Base-by-base conservation (phyloP, 371 early-diverging fungal genomes). In the Syncephalastrum sp. region DNA sequence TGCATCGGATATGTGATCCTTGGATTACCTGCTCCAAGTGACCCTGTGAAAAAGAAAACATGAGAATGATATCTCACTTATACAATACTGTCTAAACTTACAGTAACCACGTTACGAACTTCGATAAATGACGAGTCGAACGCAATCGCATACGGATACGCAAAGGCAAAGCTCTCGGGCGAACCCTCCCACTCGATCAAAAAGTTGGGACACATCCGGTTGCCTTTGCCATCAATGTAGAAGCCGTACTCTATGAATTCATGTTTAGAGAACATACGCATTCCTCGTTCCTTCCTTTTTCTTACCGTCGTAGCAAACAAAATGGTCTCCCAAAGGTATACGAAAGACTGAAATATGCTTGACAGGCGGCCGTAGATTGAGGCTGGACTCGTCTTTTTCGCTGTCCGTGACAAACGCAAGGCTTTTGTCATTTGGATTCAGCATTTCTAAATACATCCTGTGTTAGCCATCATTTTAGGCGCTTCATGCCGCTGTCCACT, bases 11-110 rank as follows among this genome's bases (percentile, higher is more conserved):
- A 45, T 81, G 72, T 19, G 70, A 69, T 1, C 84, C 85, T 13
- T 74, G 82, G 54, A 88, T 84, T 17, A 88, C 78, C 65, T 88
- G 88, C 24, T 81, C 84, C 50, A 88, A 70, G 13, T 76, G 68
- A 24, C 88, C 84, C 75, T 80, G 65, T 15, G 17, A 16, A 43
- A 47, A 16, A 19, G 13, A 38, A 43, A 41, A 4, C 23, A 47
- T 56, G 29, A 38, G 4, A 5, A 24, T 24, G 5, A n/a, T 25
- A n/a, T 4, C 21, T 17, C 48, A 14, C 8, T 19, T 14, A 46
- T 23, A 23, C 12, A 12, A 25, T n/a, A 8, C 7, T 41, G 43
- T 47, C 6, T 12, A 8, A 5, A 16, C 68, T 77, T 64, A 74
- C 77, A 5, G 75, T 71, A 17, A 69, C 55, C 23, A 79, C 65